Evolutionary conservation across 306 rosid species (phyloP).

Genomic region (Cotoneaster glaucophyllus): DNA sequence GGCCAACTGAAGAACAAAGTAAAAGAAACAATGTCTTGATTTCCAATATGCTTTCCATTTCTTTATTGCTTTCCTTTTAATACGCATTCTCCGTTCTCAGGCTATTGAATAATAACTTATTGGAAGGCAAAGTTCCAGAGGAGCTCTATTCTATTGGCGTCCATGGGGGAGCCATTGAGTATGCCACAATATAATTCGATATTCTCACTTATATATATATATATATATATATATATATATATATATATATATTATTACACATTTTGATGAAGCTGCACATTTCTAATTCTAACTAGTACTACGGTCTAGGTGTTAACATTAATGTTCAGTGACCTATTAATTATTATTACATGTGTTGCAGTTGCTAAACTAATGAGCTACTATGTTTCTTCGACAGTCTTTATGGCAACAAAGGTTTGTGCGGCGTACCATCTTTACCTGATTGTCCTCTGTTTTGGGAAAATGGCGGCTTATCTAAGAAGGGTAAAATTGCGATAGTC

Average conservation of each 20-base stretch:
- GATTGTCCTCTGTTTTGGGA: conserved; percentile 83
- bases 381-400: conserved; percentile 45
- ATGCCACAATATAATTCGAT: conserved; percentile 26
- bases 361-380: not conserved
- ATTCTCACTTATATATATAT: not conserved
- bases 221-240: not conserved
- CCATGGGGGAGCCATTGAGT: conserved; percentile 96
- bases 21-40: not conserved
- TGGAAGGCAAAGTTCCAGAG: conserved; percentile 85
- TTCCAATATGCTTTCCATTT: not conserved
- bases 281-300: not conserved
- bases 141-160: conserved; percentile 81
- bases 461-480: conserved; percentile 59
- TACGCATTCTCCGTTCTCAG: conserved; percentile 39
- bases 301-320: not conserved
- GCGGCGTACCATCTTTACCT: conserved; percentile 76
- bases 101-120: conserved; percentile 65
- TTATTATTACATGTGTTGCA: not conserved
- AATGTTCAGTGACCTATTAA: not conserved
- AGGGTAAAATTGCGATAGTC: conserved; percentile 75
- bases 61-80: conserved; percentile 11
- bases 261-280: not conserved
- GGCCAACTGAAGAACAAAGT: not conserved
- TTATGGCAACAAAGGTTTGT: conserved; percentile 72
- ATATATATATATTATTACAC: not conserved